phyloP scores from a whole-genome alignment of 495 filamentous ascomycete species.

The Chaetomium tenue region DNA sequence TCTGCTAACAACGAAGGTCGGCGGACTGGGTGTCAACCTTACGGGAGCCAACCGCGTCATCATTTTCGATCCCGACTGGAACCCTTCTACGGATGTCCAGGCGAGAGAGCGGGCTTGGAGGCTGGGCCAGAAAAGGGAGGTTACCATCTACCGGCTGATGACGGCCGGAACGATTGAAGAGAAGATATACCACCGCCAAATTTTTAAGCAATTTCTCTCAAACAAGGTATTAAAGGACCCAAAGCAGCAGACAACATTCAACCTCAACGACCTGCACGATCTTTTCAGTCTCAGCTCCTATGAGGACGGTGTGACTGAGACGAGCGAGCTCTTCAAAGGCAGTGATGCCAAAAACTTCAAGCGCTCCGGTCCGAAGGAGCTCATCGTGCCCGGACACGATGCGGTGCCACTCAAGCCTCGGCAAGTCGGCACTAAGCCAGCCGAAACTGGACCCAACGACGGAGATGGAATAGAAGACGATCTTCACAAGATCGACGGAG shows the following conservation, averaged over 20 bases:
- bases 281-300: constrained; percentile 77
- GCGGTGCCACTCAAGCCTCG: constrained; percentile 12
- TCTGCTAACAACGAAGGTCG: constrained; percentile 90
- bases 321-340: constrained; percentile 77
- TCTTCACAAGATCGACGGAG: constrained; percentile 39
- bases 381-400: constrained; percentile 28
- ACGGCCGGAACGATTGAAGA: constrained; percentile 97
- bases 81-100: constrained; percentile 89
- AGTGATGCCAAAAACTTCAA: constrained; percentile 65
- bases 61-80: constrained; percentile 98
- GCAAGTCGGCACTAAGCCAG: not conserved
- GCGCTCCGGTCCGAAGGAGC: constrained; percentile 41
- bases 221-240: constrained; percentile 94
- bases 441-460: not conserved
- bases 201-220: constrained; percentile 93
- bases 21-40: constrained; percentile 88
- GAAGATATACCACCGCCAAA: constrained; percentile 97
- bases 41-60: constrained; percentile 95
- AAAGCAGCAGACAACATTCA: constrained; percentile 82
- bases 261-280: constrained; percentile 82
- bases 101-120: constrained; percentile 96
- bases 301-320: constrained; percentile 72
- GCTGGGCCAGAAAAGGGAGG: constrained; percentile 88
- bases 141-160: constrained; percentile 92
- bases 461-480: constrained; percentile 33